Evolutionary conservation across 208 protist species (phyloP).

Genomic region (Blastocrithidia nonstop): DNA sequence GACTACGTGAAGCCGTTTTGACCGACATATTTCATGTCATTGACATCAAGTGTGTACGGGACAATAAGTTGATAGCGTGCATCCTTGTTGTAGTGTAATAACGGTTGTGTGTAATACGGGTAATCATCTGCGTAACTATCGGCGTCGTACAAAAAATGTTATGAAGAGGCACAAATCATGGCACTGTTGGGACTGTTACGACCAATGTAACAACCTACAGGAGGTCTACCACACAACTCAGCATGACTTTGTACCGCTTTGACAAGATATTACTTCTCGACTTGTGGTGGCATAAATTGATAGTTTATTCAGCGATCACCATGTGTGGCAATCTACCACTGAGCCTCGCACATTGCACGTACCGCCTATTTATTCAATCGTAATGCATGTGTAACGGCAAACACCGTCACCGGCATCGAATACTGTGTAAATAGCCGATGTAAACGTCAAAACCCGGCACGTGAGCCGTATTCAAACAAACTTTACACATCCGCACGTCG

Average conservation of each 20-base stretch:
- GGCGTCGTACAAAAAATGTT: slow-evolving; percentile 18
- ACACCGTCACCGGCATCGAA: slow-evolving; percentile 12
- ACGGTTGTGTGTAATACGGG: slow-evolving; percentile 21
- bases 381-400: slow-evolving; percentile 13
- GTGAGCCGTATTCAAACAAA: slow-evolving; percentile 24
- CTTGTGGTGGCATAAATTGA: slow-evolving; percentile 2
- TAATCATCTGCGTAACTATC: slow-evolving; percentile 22
- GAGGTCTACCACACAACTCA: slow-evolving; percentile 6
- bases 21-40: slow-evolving; percentile 17
- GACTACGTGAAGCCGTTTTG: slow-evolving; percentile 22
- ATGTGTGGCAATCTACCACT: slow-evolving; percentile 16
- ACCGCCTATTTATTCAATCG: slow-evolving; percentile 9
- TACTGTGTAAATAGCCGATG: slow-evolving; percentile 5
- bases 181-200: slow-evolving; percentile 22
- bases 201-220: slow-evolving; percentile 15
- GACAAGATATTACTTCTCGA: slow-evolving; percentile 4
- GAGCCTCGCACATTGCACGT: slow-evolving; percentile 6
- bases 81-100: slow-evolving; percentile 7
- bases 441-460: slow-evolving; percentile 18
- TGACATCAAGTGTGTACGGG: slow-evolving; percentile 15
- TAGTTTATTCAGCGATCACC: slow-evolving; percentile 16
- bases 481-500: slow-evolving; percentile 16
- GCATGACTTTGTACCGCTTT: neutral
- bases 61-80: slow-evolving; percentile 15
- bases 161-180: slow-evolving; percentile 10